phyloP scores from a whole-genome alignment of 257 asterid species.

The Gentiana dahurica region DNA sequence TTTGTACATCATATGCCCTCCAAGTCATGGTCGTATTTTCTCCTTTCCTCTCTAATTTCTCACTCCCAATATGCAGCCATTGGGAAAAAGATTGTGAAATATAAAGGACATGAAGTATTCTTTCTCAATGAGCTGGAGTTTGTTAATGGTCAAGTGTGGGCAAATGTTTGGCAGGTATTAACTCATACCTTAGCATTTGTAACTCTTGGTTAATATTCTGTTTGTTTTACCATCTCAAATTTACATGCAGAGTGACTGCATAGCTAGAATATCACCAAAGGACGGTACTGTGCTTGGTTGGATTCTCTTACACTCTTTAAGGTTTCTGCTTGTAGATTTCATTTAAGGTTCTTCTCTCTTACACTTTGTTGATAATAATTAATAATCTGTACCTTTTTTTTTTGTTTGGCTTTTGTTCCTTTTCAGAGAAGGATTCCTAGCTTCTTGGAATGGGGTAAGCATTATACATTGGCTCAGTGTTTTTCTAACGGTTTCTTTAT shows the following conservation, averaged over 20 bases:
- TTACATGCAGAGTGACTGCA: constrained; percentile 71
- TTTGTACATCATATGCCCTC: not conserved
- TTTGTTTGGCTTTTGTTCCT: too few relatives aligned
- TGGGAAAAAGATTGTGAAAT: constrained; percentile 46
- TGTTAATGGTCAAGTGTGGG: constrained; percentile 90
- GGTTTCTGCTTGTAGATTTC: constrained; percentile 28
- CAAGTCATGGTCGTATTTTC: not conserved
- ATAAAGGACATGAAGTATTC: constrained; percentile 61
- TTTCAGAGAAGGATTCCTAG: constrained; percentile 41
- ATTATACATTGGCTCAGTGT: not conserved
- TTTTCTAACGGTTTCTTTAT: too few relatives aligned
- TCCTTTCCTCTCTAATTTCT: constrained; percentile 6
- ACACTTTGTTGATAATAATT: not conserved
- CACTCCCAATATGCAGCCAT: constrained; percentile 36
- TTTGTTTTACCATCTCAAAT: not conserved
- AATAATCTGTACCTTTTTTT: too few relatives aligned
- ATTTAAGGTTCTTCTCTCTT: not conserved
- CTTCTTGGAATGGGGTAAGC: constrained; percentile 48
- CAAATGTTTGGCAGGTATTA: constrained; percentile 74
- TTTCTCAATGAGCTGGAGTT: constrained; percentile 86
- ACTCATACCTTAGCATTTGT: not conserved
- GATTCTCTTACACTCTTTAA: constrained; percentile 68
- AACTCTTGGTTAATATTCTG: not conserved
- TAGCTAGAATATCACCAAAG: constrained; percentile 67
- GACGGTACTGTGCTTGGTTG: constrained; percentile 67